Base-by-base conservation (phyloP, 2,329 filamentous ascomycete genomes). In the Fusarium sp. region DNA sequence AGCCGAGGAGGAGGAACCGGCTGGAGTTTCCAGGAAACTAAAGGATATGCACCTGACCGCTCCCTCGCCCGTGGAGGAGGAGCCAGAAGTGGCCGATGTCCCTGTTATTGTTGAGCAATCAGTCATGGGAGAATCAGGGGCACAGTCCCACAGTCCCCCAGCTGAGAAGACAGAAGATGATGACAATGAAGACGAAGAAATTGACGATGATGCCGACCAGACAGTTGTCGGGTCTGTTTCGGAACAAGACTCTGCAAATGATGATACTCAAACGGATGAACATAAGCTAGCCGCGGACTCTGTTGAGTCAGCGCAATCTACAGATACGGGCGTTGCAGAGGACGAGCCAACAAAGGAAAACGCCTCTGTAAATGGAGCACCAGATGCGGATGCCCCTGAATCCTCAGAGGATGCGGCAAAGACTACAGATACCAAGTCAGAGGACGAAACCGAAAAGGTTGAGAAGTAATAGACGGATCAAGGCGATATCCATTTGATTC, bases 1-100 rank as follows among this genome's bases (percentile, higher is more conserved):
- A 79, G 90, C 94, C 55, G 91, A 93, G 61, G 94, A 97, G 76
- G 94, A 97, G 67, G 90, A 92, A 23, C 76, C 82, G 23, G 81
- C 83, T 5, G 83, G 85, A 29, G 80, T 87, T 27, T 81, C 84
- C 25, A 82, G 82, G 60, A 86, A 81, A 73, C 74, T 90, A 52
- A 83, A 79, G 63, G 79, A 79, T 35, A 82, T 89, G 79, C 83
- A 83, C 37, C 82, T 90, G 45, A 82, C 85, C 3, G 80, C 80
- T 14, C 79, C 84, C 3, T 90, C 94, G 69, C 87, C 90, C 44
- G 87, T 90, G 31, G 92, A 94, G 7, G 81, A 82, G 37, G 82
- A 82, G 61, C 72, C 80, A 18, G 83, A 84, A 60, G 73, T 79
- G n/a, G 80, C 79, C 42, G 83, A 83, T n/a, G 79, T 82, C 31